These are phyloP conservation scores for Fimicolochytrium jonesii DNA, from an alignment of 192 early-diverging fungal genomes.

Conservation along the genomic window DNA sequence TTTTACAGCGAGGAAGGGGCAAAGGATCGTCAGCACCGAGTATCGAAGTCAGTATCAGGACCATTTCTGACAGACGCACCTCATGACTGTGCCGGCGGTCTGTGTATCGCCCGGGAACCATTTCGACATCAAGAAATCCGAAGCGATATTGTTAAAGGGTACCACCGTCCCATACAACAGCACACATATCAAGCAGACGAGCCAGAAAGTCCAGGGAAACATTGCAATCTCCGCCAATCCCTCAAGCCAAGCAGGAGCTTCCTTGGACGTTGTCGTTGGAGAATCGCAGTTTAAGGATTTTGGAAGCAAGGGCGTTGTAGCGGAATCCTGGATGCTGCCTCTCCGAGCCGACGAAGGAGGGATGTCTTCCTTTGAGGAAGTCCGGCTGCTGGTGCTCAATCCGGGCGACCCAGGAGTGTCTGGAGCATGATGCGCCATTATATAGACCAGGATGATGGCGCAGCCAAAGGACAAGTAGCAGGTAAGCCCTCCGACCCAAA, in stretches of 20 bases:
- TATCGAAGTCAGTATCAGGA: no score
- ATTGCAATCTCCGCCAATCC: slow-evolving; percentile 10
- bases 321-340: neutral
- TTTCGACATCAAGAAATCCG: slow-evolving; percentile 54
- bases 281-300: neutral
- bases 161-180: slow-evolving; percentile 53
- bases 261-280: neutral
- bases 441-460: slow-evolving; percentile 25
- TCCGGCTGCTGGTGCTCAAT: slow-evolving; percentile 1
- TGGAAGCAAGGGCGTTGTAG: neutral
- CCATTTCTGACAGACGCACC: slow-evolving; percentile 12
- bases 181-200: slow-evolving; percentile 50
- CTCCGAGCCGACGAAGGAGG: no score
- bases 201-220: slow-evolving; percentile 49
- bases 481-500: slow-evolving; percentile 42
- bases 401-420: neutral
- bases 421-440: slow-evolving; percentile 33
- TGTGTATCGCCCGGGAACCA: slow-evolving; percentile 51
- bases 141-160: slow-evolving; percentile 53
- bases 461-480: slow-evolving; percentile 45
- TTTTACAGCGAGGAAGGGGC: no score
- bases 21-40: no score
- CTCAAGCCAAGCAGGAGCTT: neutral
- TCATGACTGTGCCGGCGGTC: slow-evolving; percentile 52
- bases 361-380: slow-evolving; percentile 1